Evolutionary conservation across 192 early-diverging fungal genomes (phyloP).

Genomic region (Cladochytrium replicatum): DNA sequence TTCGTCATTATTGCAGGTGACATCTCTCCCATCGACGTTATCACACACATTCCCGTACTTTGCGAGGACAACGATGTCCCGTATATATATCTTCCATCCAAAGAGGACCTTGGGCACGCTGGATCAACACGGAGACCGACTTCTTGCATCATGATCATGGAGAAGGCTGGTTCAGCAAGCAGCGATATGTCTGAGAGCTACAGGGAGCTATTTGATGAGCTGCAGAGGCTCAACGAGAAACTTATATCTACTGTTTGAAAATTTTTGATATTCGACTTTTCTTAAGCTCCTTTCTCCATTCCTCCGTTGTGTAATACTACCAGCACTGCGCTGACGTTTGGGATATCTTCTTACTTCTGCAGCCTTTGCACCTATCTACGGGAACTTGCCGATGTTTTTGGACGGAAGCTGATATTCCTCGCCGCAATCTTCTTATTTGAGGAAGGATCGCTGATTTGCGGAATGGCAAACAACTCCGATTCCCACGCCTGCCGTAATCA

Average conservation of each 20-base stretch:
- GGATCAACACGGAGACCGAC: conserved; percentile 94
- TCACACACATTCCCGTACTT: conserved; percentile 92
- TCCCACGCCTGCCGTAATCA: too few species aligned
- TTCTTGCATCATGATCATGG: conserved; percentile 79
- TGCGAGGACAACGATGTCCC: conserved; percentile 95
- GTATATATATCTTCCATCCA: conserved; percentile 91
- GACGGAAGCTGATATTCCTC: conserved; percentile 59
- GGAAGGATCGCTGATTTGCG: conserved; percentile 65
- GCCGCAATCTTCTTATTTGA: conserved; percentile 63
- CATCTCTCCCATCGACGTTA: conserved; percentile 93
- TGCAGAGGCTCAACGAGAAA: conserved; percentile 59
- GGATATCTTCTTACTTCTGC: conserved; percentile 57
- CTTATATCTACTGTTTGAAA: conserved; percentile 41
- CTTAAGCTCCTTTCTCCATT: too few species aligned
- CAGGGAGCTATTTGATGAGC: conserved; percentile 78
- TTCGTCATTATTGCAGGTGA: conserved; percentile 93
- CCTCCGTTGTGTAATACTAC: too few species aligned
- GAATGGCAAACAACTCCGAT: too few species aligned
- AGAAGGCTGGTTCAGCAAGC: conserved; percentile 66
- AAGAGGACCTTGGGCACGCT: conserved; percentile 88
- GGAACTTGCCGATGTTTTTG: conserved; percentile 83
- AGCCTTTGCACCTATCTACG: conserved; percentile 44
- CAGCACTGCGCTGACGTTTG: too few species aligned
- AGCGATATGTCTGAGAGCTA: too few species aligned
- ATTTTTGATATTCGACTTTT: too few species aligned